Evolutionary conservation across 2,329 filamentous ascomycete species (phyloP), one percentile per base, ranked within the genome.

Genomic region (Magnaporthales sp.): DNA sequence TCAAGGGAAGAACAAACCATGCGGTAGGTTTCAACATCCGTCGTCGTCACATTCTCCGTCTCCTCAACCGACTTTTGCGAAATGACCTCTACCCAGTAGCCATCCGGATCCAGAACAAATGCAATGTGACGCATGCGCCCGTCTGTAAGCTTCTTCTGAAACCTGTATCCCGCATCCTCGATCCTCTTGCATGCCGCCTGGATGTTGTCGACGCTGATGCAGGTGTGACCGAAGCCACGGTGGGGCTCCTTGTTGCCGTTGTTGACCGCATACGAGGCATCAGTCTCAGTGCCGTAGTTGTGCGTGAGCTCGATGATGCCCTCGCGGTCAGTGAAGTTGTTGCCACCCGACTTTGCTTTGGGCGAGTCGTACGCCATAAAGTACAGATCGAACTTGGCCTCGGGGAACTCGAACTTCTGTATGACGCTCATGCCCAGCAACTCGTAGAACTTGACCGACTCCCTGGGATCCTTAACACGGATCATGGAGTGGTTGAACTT

Each of bases 81-180:
- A 72, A 96, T 87, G 62, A 96, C 83, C 78, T 95, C 91, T 3
- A 95, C 89, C 91, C 91, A 93, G 77, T 94, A 94, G 46, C 87
- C 89, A 77, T 97, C 92, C 0, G 93, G 93, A 72, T 96, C 93
- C 66, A 97, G 85, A 1, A 84, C 93, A 75, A 98, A 98, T 0
- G 94, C 95, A 73, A 98, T 96, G 74, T 91, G 80, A 73, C 84
- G 85, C 91, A 96, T 96, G 67, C 89, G 85, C 2, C 95, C 95
- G 71, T 98, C 94, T 0, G 87, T 87, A 67, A 98, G 82, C 80
- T 92, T 96, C 87, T 98, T 98, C 83, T 98, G 92, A 80, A 98
- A 99, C 69, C 85, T 86, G 80, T 97, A 97, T 0, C 93, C 93
- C 7, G 91, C 93, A 75, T 94, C 91, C 77, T 96, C 92, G 68